Percentiles rank a stretch among this genome's conserved stretches.
These are phyloP conservation scores for Nicotiana rustica DNA, from an alignment of 305 asterid species.

Conservation along the genomic window DNA sequence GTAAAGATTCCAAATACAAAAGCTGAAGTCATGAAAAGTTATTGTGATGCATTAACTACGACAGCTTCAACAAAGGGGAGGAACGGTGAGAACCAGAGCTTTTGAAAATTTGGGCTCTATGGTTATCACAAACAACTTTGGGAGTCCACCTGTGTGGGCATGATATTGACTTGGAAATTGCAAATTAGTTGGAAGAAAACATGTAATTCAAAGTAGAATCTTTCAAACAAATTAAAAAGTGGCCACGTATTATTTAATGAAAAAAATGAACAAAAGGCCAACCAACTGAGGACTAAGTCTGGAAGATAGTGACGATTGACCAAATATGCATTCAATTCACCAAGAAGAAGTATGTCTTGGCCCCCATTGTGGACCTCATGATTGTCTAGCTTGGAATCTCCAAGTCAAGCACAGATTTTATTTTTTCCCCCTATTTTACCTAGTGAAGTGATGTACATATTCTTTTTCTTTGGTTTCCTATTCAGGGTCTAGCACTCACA, in stretches of 20 bases:
- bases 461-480: not conserved
- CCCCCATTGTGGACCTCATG: not conserved
- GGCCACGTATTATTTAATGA: not conserved
- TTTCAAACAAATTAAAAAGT: slow-evolving; percentile 23
- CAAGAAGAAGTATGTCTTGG: not conserved
- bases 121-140: not conserved
- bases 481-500: too few relatives aligned
- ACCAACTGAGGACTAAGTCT: not conserved
- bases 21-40: not conserved
- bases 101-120: not conserved
- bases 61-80: not conserved
- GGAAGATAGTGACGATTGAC: not conserved
- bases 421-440: not conserved
- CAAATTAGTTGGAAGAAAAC: not conserved
- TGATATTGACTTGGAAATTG: not conserved
- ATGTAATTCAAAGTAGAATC: not conserved
- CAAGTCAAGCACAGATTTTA: not conserved
- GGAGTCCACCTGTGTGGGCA: slow-evolving; percentile 18
- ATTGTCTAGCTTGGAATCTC: not conserved
- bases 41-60: not conserved
- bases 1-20: not conserved
- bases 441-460: not conserved
- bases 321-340: slow-evolving; percentile 5
- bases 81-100: not conserved
- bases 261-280: not conserved